phyloP scores from a whole-genome alignment of 139 green algal species.

The Chlamydomonas urium region DNA sequence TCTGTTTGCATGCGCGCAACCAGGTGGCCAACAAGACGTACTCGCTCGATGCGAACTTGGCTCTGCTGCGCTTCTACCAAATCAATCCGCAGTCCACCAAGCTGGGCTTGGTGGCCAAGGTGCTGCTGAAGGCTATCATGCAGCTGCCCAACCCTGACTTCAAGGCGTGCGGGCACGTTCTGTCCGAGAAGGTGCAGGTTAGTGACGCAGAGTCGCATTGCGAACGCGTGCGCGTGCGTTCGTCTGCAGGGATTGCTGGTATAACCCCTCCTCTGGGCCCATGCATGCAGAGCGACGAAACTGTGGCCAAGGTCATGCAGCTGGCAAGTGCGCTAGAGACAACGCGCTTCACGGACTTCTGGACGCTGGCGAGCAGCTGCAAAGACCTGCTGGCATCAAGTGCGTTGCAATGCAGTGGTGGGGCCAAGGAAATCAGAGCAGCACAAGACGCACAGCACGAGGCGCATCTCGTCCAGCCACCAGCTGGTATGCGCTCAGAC shows the following conservation, averaged over 20 bases:
- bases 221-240: too few relatives aligned
- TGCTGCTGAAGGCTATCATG: conserved; percentile 50
- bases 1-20: neutral
- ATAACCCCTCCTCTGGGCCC: too few relatives aligned
- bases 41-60: conserved; percentile 40
- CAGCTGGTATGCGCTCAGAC: too few relatives aligned
- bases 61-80: conserved; percentile 55
- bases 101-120: conserved; percentile 27
- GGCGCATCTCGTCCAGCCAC: too few relatives aligned
- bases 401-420: conserved; percentile 2
- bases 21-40: conserved; percentile 22
- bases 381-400: conserved; percentile 11
- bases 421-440: too few relatives aligned
- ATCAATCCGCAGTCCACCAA: conserved; percentile 35
- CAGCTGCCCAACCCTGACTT: conserved; percentile 50
- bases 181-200: conserved; percentile 44
- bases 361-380: neutral
- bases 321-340: conserved; percentile 21
- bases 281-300: conserved; percentile 20
- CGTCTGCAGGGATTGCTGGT: too few relatives aligned
- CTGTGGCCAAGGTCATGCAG: conserved; percentile 17
- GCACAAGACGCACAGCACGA: too few relatives aligned
- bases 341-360: conserved; percentile 22
- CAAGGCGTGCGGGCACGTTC: conserved; percentile 39
- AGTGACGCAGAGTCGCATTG: too few relatives aligned